phyloP scores from a whole-genome alignment of 139 green algal genomes.

The Tetraselmis chui region DNA sequence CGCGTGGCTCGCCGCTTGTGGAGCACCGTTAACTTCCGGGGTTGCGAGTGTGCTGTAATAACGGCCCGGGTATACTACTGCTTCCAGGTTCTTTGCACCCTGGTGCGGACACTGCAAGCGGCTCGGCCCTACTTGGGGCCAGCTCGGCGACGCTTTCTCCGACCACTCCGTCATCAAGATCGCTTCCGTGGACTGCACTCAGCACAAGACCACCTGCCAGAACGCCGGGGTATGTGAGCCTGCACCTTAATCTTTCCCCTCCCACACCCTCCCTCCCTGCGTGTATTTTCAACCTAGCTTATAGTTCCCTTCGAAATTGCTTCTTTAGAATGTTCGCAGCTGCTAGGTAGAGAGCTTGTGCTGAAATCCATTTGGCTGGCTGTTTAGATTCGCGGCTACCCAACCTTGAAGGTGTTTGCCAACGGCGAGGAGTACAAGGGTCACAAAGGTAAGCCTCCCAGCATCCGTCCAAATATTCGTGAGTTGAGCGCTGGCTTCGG shows the following conservation, averaged over 20 bases:
- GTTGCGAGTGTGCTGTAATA: too few species aligned
- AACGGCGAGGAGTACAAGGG: conserved; percentile 51
- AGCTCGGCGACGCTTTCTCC: conserved; percentile 38
- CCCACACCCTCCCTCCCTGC: too few species aligned
- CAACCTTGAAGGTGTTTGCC: conserved; percentile 61
- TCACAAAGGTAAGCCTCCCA: conserved; percentile 27
- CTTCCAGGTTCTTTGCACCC: background rate
- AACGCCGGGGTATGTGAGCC: conserved; percentile 32
- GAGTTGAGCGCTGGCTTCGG: background rate
- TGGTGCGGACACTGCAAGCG: conserved; percentile 60
- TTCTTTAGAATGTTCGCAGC: too few species aligned
- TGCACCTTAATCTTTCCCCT: too few species aligned
- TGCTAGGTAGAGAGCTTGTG: too few species aligned
- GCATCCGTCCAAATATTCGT: too few species aligned
- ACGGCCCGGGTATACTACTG: too few species aligned
- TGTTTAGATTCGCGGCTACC: conserved; percentile 61
- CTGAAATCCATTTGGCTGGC: too few species aligned
- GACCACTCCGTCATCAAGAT: conserved; percentile 31
- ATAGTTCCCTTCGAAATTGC: too few species aligned
- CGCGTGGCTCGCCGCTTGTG: too few species aligned
- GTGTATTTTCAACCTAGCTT: too few species aligned
- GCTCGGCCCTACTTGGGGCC: conserved; percentile 44
- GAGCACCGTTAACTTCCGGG: too few species aligned
- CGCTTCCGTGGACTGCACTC: conserved; percentile 59
- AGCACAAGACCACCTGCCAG: conserved; percentile 42